Conservation (phyloP, 1,284 basidiomycete species). For the Taiwanofungus camphoratus region DNA sequence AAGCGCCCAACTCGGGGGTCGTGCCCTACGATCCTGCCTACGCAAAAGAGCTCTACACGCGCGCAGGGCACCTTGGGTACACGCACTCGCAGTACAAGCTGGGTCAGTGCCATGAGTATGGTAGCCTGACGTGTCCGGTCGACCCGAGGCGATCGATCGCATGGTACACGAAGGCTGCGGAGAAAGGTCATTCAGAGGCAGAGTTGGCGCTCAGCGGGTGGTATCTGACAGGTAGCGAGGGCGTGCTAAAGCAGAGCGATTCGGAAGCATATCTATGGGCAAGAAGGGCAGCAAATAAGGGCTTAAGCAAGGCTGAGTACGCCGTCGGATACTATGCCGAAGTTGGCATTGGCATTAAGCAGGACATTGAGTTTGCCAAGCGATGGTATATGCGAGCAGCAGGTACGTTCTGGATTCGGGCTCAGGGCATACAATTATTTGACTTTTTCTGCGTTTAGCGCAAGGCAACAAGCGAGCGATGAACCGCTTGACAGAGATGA, state of each 20-base stretch:
- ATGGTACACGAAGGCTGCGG: conserved; percentile 98
- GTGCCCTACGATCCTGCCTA: conserved; percentile 74
- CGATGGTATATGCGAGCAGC: conserved; percentile 99
- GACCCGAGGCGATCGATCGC: conserved; percentile 93
- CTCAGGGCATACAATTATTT: background rate
- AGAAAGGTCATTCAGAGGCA: conserved; percentile 91
- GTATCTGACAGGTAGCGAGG: conserved; percentile 95
- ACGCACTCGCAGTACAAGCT: conserved; percentile 93
- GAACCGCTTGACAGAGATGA: conserved; percentile 91
- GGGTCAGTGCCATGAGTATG: conserved; percentile 94
- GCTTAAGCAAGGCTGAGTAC: conserved; percentile 91
- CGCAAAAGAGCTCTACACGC: conserved; percentile 85
- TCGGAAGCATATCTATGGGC: conserved; percentile 98
- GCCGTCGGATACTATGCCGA: conserved; percentile 97
- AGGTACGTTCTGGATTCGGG: conserved; percentile 47
- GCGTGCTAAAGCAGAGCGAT: conserved; percentile 95
- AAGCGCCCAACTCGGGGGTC: conserved; percentile 61
- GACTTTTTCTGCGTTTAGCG: conserved; percentile 40
- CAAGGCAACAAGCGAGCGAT: conserved; percentile 95
- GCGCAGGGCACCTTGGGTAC: conserved; percentile 92
- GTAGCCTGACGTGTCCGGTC: conserved; percentile 82
- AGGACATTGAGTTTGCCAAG: conserved; percentile 94
- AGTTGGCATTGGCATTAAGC: conserved; percentile 95
- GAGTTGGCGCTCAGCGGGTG: conserved; percentile 96
- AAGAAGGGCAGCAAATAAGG: conserved; percentile 88